Base-by-base conservation (phyloP, 352 stramenopile genomes). In the Globisporangium cystogenes region DNA sequence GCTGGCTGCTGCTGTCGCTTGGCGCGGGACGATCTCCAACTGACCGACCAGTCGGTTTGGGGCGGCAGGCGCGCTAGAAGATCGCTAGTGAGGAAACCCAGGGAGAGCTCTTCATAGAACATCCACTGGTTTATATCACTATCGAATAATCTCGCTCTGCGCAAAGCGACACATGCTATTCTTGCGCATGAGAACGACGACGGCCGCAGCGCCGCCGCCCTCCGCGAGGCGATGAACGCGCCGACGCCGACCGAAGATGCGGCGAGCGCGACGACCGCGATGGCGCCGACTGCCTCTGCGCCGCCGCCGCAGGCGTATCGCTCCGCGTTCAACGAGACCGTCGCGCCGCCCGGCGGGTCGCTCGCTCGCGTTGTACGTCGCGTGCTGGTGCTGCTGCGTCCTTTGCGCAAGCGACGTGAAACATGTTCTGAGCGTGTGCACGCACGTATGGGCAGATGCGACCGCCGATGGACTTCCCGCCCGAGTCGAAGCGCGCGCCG, bases 401-500 rank as follows among this genome's bases (percentile, higher is more conserved):
- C 26, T 29, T n/a, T n/a, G n/a, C n/a, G n/a, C n/a, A n/a, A n/a
- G n/a, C n/a, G n/a, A n/a, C n/a, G n/a, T n/a, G n/a, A n/a, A n/a
- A n/a, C n/a, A n/a, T n/a, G n/a, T n/a, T n/a, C 26, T 15, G 0
- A 24, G 4, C 7, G 27, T 52, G 3, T 52, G 20, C 31, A 29
- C 29, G 21, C 31, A 29, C 26, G 26, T 29, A 29, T 29, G 15
- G 20, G 16, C 63, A 87, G 76, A 73, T 87, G 46, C 70, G 72
- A 0, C 77, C 81, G 10, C 75, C 77, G 0, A 60, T 78, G n/a
- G 77, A 83, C 26, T 82, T 87, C 39, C 65, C 66, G 16, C 62
- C 72, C n/a, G 81, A 91, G 41, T 90, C 78, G 16, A 92, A 90
- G 62, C 74, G 76, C 44, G 77, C 78, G 5, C 70, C 85, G 49